Evolutionary conservation across 441 rosid species (phyloP).

Genomic region (Metrosideros polymorpha): DNA sequence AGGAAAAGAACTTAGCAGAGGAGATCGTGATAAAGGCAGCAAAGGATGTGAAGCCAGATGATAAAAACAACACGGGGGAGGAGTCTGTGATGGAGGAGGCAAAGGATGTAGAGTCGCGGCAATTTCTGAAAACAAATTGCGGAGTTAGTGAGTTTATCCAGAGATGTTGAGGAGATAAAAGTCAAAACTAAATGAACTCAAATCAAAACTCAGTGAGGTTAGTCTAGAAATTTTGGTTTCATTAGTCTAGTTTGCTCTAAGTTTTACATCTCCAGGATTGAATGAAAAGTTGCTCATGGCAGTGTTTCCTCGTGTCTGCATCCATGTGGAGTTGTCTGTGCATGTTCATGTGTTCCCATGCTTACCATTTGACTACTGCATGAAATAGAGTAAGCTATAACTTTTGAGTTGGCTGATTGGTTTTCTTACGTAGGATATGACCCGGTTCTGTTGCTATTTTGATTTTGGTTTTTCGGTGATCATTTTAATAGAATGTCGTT

Average conservation of each 20-base stretch:
- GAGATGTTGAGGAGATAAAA: slow-evolving; percentile 59
- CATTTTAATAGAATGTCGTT: background rate
- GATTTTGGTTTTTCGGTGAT: background rate
- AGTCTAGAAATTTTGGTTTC: slow-evolving; percentile 7
- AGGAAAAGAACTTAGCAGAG: background rate
- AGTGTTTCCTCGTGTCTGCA: background rate
- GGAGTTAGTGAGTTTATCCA: slow-evolving; percentile 36
- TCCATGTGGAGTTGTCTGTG: background rate
- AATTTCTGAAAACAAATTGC: slow-evolving; percentile 11
- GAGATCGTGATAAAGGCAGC: background rate
- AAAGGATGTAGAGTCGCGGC: slow-evolving; percentile 23
- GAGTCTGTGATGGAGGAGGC: slow-evolving; percentile 6
- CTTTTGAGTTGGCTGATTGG: background rate
- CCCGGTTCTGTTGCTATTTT: background rate
- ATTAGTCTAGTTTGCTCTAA: background rate
- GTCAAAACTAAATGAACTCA: slow-evolving; percentile 46
- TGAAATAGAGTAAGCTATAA: background rate
- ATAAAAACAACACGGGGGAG: slow-evolving; percentile 3
- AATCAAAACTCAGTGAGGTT: slow-evolving; percentile 66
- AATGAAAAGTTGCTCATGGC: background rate
- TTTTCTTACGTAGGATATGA: background rate
- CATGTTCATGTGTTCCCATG: background rate
- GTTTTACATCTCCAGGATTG: background rate
- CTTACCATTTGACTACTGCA: background rate
- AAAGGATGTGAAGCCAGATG: slow-evolving; percentile 10